Percentiles rank a stretch among this genome's conserved stretches.
phyloP scores from a whole-genome alignment of 179 eudicot genomes.

The Monotropa hypopitys region DNA sequence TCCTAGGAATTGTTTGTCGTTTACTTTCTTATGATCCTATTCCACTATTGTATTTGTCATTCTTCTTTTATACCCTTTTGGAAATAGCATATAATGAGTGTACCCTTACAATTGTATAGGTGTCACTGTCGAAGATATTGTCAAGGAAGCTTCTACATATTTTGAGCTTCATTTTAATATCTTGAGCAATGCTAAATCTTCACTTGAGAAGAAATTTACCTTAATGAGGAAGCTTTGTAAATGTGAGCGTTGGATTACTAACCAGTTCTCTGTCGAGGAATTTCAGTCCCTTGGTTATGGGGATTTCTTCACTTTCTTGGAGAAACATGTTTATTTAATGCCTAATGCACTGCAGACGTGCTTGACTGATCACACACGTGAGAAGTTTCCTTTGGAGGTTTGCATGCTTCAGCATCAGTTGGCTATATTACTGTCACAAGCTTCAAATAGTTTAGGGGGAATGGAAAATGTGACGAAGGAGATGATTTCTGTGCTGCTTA shows the following conservation, averaged over 20 bases:
- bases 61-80: constrained; percentile 1
- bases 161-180: constrained; percentile 28
- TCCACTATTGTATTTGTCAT: background rate
- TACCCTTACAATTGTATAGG: constrained; percentile 25
- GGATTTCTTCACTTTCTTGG: constrained; percentile 46
- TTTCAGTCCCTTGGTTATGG: constrained; percentile 80
- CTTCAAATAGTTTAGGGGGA: constrained; percentile 44
- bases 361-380: constrained; percentile 24
- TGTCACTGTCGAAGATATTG: constrained; percentile 44
- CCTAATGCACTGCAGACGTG: constrained; percentile 36
- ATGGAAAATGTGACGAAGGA: constrained; percentile 38
- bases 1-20: background rate
- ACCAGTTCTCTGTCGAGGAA: constrained; percentile 53
- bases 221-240: constrained; percentile 38
- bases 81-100: background rate
- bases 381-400: constrained; percentile 38
- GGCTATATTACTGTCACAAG: constrained; percentile 59
- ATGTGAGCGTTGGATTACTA: constrained; percentile 63
- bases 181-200: constrained; percentile 19
- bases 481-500: constrained; percentile 43
- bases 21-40: background rate
- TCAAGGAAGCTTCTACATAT: constrained; percentile 37
- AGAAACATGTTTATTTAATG: constrained; percentile 34
- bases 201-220: constrained; percentile 24
- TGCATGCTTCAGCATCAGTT: constrained; percentile 54